Evolutionary conservation across 495 filamentous ascomycete genomes (phyloP), one percentile per base, ranked within the genome.

Genomic region (Halenospora varia): DNA sequence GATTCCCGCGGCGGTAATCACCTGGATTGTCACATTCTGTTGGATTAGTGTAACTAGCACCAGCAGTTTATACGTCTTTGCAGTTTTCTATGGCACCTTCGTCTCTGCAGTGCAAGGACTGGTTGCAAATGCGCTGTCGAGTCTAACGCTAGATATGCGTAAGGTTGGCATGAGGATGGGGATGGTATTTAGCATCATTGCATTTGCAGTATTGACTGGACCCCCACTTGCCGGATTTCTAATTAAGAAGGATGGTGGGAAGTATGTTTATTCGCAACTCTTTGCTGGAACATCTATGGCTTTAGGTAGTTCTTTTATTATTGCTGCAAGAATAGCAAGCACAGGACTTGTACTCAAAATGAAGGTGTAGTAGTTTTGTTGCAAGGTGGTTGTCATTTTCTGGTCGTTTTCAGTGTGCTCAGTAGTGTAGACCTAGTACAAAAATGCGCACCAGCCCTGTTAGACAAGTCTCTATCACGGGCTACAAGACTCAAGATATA

Each of bases 161-260:
- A 90, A 88, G 68, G 75, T 78, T 19, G 88, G 90, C 0, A 80
- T 84, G 51, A 76, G 88, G 13, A 85, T 90, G 77, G 91, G 89
- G 4, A 92, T 94, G 88, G 78, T 86, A 23, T 86, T 94, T 56
- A 85, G 80, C n/a, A 82, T 91, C 41, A 79, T 87, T 11, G 84
- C 81, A 39, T 80, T 94, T 49, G 88, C 89, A 0, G 79, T 79
- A 20, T 71, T 94, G 24, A 88, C 86, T 24, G 89, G 89, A 0
- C 81, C 88, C 10, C 88, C 90, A 2, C 83, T 95, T 57, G 87
- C 83, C 0, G 90, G 89, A 0, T 80, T 77, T 2, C 62, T 87
- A 56, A 73, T 88, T 8, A 65, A 79, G 62, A 62, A 64, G 2
- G 63, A 63, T 10, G 72, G 70, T 39, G 69, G 73, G 23, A 82